Conservation (phyloP, 495 filamentous ascomycete species). For the Lophium mytilinum region DNA sequence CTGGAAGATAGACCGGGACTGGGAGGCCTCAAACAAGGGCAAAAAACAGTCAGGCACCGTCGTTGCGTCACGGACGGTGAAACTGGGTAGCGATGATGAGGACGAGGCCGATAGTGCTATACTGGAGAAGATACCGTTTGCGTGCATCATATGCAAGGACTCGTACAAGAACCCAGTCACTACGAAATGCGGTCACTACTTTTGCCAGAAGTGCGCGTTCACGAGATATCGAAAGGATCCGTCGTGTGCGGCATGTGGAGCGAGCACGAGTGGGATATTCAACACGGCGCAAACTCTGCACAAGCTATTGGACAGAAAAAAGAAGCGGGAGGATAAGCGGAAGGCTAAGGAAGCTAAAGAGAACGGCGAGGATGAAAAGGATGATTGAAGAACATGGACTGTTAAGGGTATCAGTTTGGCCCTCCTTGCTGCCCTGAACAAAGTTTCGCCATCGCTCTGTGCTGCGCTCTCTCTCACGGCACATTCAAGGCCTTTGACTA, state of each 20-base stretch:
- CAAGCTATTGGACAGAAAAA: conserved; percentile 76
- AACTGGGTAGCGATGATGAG: conserved; percentile 41
- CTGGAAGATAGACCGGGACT: conserved; percentile 91
- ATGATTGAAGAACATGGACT: background rate
- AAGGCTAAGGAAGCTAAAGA: conserved; percentile 59
- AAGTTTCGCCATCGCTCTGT: too few relatives aligned
- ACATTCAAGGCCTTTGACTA: too few relatives aligned
- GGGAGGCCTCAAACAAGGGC: conserved; percentile 76
- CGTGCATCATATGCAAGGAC: conserved; percentile 84
- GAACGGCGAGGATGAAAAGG: conserved; percentile 36
- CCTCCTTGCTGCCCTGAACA: too few relatives aligned
- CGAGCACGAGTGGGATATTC: conserved; percentile 80
- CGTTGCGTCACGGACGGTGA: conserved; percentile 46
- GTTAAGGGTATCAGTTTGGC: too few relatives aligned
- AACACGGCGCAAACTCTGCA: conserved; percentile 79
- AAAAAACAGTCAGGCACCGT: conserved; percentile 57
- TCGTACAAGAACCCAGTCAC: conserved; percentile 75
- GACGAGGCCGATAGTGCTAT: conserved; percentile 68
- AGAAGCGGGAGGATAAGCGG: conserved; percentile 56
- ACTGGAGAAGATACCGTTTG: conserved; percentile 85
- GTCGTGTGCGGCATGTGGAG: conserved; percentile 75
- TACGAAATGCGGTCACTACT: conserved; percentile 92
- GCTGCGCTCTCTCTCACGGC: too few relatives aligned
- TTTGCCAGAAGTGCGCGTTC: conserved; percentile 84
- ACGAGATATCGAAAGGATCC: conserved; percentile 74